phyloP scores from a whole-genome alignment of 768 basidiomycete species.

The Gloeophyllum trabeum region DNA sequence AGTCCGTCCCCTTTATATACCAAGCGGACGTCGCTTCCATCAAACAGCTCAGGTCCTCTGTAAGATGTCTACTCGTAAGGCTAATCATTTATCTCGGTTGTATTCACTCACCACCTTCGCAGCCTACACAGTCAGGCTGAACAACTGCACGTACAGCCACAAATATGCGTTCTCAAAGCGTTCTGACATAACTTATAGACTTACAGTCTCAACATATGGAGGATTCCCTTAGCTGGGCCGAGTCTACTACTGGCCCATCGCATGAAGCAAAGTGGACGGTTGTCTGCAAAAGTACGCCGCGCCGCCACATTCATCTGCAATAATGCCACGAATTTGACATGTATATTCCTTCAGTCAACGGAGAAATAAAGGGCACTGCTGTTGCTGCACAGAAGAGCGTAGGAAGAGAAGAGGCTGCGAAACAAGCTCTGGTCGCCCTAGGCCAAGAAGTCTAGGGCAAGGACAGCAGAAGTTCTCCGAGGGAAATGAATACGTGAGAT shows the following conservation, averaged over 20 bases:
- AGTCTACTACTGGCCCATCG: conserved; percentile 27
- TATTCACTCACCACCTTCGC: not conserved
- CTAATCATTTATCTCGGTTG: not conserved
- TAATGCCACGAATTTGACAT: not conserved
- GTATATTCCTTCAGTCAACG: conserved; percentile 31
- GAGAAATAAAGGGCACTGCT: conserved; percentile 34
- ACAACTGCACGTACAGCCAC: conserved; percentile 34
- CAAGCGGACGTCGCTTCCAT: no score
- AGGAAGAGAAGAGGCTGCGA: conserved; percentile 23
- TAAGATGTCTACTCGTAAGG: conserved; percentile 4
- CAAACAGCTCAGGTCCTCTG: no score
- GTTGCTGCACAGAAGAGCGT: conserved; percentile 27
- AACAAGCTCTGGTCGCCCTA: conserved; percentile 14
- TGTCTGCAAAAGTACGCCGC: conserved; percentile 42
- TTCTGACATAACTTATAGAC: conserved; percentile 15
- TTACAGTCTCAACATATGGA: conserved; percentile 20
- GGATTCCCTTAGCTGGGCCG: conserved; percentile 29
- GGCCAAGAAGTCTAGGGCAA: conserved; percentile 3
- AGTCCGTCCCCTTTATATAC: no score
- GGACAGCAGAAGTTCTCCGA: no score
- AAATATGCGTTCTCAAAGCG: conserved; percentile 32
- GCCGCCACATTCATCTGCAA: not conserved
- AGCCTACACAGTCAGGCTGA: conserved; percentile 22
- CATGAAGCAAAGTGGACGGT: conserved; percentile 36
- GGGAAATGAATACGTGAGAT: no score